Base-by-base conservation (phyloP, 441 rosid species). In the Melianthus villosus region DNA sequence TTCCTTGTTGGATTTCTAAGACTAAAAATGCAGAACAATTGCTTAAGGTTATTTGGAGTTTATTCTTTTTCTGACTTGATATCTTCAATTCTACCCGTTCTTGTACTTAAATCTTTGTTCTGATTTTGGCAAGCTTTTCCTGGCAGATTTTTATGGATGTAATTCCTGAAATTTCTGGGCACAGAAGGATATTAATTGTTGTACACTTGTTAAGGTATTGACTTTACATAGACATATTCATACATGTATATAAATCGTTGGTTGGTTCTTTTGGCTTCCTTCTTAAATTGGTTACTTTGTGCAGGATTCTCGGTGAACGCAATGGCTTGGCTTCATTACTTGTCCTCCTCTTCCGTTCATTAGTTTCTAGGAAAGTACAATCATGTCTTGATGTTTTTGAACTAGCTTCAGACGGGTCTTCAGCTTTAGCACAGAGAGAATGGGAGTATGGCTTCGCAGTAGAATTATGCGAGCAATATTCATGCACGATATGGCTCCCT, bases 1-100 rank as follows among this genome's bases (percentile, higher is more conserved):
- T 92, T 44, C 99, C 97, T 9, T 73, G 68, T 52, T 92, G 97
- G 99, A 68, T 80, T 45, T 73, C 77, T 25, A 69, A 78, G 72
- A 60, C 68, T 13, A 58, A 63, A 22, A 50, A 71, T 38, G 40
- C 54, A 28, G 82, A 82, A 37, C 58, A 73, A 54, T 44, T 85
- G 53, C 78, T 91, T 49, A 71, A 76, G 97, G 96, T 92, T 57
- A 46, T 42, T 5, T 26, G 16, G 22, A 34, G 11, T 19, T 60
- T 50, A 22, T 19, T 33, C n/a, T n/a, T n/a, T n/a, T n/a, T n/a
- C n/a, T n/a, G n/a, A n/a, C n/a, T n/a, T n/a, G n/a, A n/a, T n/a
- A n/a, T n/a, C n/a, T n/a, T n/a, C n/a, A n/a, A n/a, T n/a, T n/a
- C n/a, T n/a, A n/a, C n/a, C n/a, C n/a, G n/a, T n/a, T n/a, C n/a